Percentiles rank a stretch among this genome's conserved stretches.
Evolutionary conservation across 768 basidiomycete genomes (phyloP).

Genomic region (Lactarius trivialis): DNA sequence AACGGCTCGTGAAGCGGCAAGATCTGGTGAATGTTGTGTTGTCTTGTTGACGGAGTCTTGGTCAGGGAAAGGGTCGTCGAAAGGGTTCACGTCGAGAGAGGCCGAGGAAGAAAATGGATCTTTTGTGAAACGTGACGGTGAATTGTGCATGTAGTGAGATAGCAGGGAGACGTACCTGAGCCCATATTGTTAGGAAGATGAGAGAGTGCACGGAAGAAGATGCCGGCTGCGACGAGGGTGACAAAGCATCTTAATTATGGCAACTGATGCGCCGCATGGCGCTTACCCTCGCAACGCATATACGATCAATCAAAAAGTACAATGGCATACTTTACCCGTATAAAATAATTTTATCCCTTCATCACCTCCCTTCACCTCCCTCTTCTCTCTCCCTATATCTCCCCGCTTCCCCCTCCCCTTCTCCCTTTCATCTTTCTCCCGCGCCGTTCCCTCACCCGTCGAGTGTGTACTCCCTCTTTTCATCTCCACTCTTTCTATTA

Average conservation of each 20-base stretch:
- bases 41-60: constrained; percentile 24
- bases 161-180: constrained; percentile 20
- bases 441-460: neutral
- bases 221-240: neutral
- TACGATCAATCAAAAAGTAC: neutral
- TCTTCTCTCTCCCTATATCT: neutral
- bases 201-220: neutral
- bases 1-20: constrained; percentile 42
- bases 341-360: constrained; percentile 9
- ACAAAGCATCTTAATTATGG: neutral
- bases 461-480: neutral
- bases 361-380: constrained; percentile 10
- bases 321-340: neutral
- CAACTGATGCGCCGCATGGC: neutral
- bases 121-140: constrained; percentile 36
- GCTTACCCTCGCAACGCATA: neutral
- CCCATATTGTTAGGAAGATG: constrained; percentile 8
- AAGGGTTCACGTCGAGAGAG: constrained; percentile 83
- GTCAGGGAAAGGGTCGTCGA: constrained; percentile 69
- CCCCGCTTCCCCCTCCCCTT: neutral
- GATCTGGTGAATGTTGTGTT: constrained; percentile 25
- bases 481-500: neutral
- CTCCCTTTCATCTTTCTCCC: neutral
- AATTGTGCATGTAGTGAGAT: constrained; percentile 8
- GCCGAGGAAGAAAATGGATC: constrained; percentile 84